Base-by-base conservation (phyloP, 495 filamentous ascomycete genomes). In the Eremomyces bilateralis region DNA sequence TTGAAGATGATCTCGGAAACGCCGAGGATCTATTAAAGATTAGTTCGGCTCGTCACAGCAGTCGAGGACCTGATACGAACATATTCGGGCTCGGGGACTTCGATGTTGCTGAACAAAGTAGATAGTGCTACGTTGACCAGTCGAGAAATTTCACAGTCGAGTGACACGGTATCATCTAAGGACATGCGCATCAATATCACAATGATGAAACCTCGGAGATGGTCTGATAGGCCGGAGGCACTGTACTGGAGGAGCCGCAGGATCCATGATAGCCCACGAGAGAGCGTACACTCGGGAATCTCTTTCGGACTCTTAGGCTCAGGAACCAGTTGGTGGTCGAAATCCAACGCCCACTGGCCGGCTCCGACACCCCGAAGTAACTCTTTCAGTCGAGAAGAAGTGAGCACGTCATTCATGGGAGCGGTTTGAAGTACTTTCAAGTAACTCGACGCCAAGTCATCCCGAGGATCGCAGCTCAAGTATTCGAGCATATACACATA, bases 41-140 rank as follows among this genome's bases (percentile, higher is more conserved):
- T 8, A 8, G 24, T 13, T 8, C 13, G 8, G 8, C 13, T 8
- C 24, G 61, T 61, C 31, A 13, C 24, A 13, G 24, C 24, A 13
- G 13, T 28, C 8, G 24, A 8, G 24, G 8, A 13, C 8, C 24
- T 8, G 8, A 28, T 8, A 13, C 8, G 24, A 13, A 13, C 24
- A 13, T 28, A 13, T 8, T 8, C 13, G 24, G 24, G 8, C 8
- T 8, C 13, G 24, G 24, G 13, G 24, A 8, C 8, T 8, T 28
- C 24, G 24, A 28, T 28, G 30, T 11, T 33, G 30, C 8, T 8
- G 15, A 16, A 15, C 10, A 16, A 15, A 8, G 8, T 11, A 8
- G 10, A 15, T 8, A 8, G 30, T 8, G 30, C 10, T 33, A 8
- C 30, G 8, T 33, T 33, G 30, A 8, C 8, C 10, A 33, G 15